phyloP scores from a whole-genome alignment of 2,329 filamentous ascomycete genomes.

The Aspergillus pseudotamarii region DNA sequence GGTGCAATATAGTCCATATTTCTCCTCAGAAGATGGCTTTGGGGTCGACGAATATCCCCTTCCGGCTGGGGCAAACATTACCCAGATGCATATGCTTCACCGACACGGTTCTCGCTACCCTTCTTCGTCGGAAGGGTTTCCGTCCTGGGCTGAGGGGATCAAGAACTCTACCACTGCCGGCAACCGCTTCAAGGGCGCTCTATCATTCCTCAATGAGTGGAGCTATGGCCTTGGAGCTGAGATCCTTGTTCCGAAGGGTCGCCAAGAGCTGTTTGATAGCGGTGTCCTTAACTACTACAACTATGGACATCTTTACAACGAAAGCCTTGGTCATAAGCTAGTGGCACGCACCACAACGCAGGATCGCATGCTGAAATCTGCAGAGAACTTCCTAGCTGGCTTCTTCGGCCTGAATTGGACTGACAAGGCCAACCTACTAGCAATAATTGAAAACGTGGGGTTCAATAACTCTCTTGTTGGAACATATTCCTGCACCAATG shows the following conservation, averaged over 20 bases:
- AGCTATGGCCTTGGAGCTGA: constrained; percentile 68
- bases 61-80: constrained; percentile 67
- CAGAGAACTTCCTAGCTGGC: constrained; percentile 76
- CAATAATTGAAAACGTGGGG: constrained; percentile 68
- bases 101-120: constrained; percentile 76
- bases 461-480: constrained; percentile 24
- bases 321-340: constrained; percentile 64
- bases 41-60: constrained; percentile 73
- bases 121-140: constrained; percentile 51
- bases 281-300: constrained; percentile 73
- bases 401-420: constrained; percentile 79
- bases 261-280: constrained; percentile 72
- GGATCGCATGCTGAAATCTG: constrained; percentile 75
- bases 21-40: constrained; percentile 65
- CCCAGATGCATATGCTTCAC: constrained; percentile 72
- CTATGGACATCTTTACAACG: constrained; percentile 71
- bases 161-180: constrained; percentile 25
- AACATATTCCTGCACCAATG: not conserved
- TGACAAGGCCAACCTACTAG: constrained; percentile 70
- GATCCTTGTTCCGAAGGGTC: constrained; percentile 72
- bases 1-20: constrained; percentile 61
- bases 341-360: constrained; percentile 75
- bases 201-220: constrained; percentile 72
- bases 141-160: not conserved
- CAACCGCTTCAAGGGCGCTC: constrained; percentile 49